Evolutionary conservation across 371 early-diverging fungal species (phyloP), one percentile per base, ranked within the genome.

Genomic region (Mortierella sp.): DNA sequence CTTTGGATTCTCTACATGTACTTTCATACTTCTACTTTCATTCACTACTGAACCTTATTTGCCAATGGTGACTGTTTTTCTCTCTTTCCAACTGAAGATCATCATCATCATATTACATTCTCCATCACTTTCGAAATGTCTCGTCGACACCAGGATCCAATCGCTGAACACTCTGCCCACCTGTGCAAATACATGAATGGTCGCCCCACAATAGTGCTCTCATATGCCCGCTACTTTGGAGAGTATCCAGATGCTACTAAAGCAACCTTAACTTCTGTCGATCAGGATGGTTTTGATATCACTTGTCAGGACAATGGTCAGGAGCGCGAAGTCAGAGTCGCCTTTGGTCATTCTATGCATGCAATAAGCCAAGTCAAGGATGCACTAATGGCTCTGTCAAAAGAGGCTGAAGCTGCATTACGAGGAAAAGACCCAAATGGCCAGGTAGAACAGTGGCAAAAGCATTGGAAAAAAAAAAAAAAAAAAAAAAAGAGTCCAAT

Each of bases 181-280:
- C 51, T 79, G 42, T 79, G 79, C 54, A 64, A 66, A 28, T 73
- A 69, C 49, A 69, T 79, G 64, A 79, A 79, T 45, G 51, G 57
- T 15, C 74, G 42, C 9, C 79, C 79, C 15, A 37, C 64, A 7
- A 47, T 70, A 9, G 67, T 70, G 0, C 68, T 73, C 19, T 65
- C 65, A 15, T 79, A 73, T 58, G 79, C 79, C 12, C 73, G 79
- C 32, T 79, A 73, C 64, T 79, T 79, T 73, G 79, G 79, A 17
- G 79, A 79, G 17, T 72, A 73, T 53, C 42, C 67, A 2, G 40
- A 54, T 0, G 79, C 70, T 1, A 70, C 37, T 19, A 62, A 42
- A 9, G 79, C 79, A 2, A 63, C 62, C 47, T 61, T 79, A 53
- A 58, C 62, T 8, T 51, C 66, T 15, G 42, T 79, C 17, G 79